phyloP scores from a whole-genome alignment of 192 early-diverging fungal genomes.

The Gamsiella multidivaricata region DNA sequence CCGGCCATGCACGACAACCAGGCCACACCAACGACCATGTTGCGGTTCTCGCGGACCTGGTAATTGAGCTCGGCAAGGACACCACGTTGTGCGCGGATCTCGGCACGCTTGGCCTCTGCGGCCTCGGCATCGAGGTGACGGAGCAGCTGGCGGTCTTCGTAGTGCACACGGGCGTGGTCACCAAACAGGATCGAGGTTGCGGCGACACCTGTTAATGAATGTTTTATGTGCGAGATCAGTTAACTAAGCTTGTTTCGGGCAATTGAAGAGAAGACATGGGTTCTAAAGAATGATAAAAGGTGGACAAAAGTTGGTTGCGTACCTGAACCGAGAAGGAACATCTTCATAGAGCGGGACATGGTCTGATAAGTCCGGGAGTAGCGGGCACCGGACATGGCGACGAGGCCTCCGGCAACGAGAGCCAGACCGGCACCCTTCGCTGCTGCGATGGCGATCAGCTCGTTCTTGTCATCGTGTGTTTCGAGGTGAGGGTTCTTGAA shows the following conservation, averaged over 20 bases:
- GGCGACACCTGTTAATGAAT: conserved; percentile 34
- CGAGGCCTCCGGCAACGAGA: conserved; percentile 39
- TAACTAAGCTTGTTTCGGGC: no score
- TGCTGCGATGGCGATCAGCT: conserved; percentile 23
- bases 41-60: conserved; percentile 53
- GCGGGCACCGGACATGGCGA: conserved; percentile 39
- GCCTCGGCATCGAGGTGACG: conserved; percentile 49
- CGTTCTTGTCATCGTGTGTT: conserved; percentile 4
- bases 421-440: conserved; percentile 53
- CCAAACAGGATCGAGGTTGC: conserved; percentile 40
- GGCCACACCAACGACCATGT: conserved; percentile 35
- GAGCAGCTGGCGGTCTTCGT: conserved; percentile 50
- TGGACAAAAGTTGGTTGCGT: no score
- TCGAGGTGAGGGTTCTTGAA: conserved; percentile 30
- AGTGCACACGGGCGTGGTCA: conserved; percentile 50
- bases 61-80: conserved; percentile 41
- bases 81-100: conserved; percentile 50
- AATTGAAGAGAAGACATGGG: no score
- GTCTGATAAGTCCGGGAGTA: conserved; percentile 42
- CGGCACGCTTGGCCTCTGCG: conserved; percentile 35
- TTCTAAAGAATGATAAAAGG: no score
- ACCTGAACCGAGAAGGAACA: conserved; percentile 49
- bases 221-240: no score
- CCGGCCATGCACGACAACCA: conserved; percentile 51
- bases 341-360: conserved; percentile 36